A percentile compares a stretch with the other conserved stretches of the same genome.
Evolutionary conservation across 2,329 filamentous ascomycete genomes (phyloP).

Genomic region (Apiospora pterosperma): DNA sequence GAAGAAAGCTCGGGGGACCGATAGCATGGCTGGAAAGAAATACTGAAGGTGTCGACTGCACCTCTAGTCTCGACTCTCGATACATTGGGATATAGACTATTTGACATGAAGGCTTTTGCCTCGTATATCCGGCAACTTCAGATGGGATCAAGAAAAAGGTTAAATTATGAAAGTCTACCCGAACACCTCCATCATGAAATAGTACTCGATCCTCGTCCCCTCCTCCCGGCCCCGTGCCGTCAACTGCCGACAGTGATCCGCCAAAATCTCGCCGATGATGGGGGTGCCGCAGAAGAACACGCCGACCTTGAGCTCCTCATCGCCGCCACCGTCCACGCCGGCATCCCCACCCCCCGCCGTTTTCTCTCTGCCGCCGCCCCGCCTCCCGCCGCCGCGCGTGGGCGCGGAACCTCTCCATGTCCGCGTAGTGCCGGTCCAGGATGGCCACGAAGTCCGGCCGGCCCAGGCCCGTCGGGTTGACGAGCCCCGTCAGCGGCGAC

Average conservation of each 20-base stretch:
- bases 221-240: slow-evolving; percentile 49
- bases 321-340: slow-evolving; percentile 18
- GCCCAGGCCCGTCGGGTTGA: slow-evolving; percentile 52
- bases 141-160: neutral
- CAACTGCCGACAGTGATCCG: slow-evolving; percentile 49
- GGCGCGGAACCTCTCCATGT: slow-evolving; percentile 39
- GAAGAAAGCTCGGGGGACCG: slow-evolving; percentile 18
- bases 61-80: neutral
- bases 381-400: slow-evolving; percentile 12
- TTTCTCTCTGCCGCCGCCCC: neutral
- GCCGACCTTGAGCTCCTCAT: slow-evolving; percentile 43
- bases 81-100: too few relatives aligned
- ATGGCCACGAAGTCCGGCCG: slow-evolving; percentile 50
- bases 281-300: slow-evolving; percentile 56
- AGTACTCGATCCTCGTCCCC: slow-evolving; percentile 49
- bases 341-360: slow-evolving; percentile 1
- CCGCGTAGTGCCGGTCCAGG: slow-evolving; percentile 51
- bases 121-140: too few relatives aligned
- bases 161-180: slow-evolving; percentile 31
- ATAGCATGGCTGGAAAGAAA: slow-evolving; percentile 20
- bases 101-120: too few relatives aligned
- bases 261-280: slow-evolving; percentile 51
- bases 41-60: neutral
- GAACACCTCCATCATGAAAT: slow-evolving; percentile 58
- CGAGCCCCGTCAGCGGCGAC: slow-evolving; percentile 51